Evolutionary conservation across 2,329 filamentous ascomycete species (phyloP).

Genomic region (Nannizziopsis arthrosporioides): DNA sequence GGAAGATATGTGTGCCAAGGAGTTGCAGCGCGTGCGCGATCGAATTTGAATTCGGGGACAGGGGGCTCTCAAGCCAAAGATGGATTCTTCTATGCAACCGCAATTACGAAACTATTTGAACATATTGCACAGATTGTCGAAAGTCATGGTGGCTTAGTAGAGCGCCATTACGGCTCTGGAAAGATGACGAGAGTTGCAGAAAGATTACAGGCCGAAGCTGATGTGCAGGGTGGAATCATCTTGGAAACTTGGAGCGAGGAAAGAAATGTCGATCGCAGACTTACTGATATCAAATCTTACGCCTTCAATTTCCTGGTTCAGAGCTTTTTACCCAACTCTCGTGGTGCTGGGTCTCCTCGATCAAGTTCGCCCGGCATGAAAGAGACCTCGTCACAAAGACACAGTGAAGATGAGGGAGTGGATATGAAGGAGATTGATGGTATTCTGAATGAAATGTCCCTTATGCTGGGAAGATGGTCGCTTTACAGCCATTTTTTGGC

Average conservation of each 20-base stretch:
- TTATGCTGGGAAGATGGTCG: constrained; percentile 91
- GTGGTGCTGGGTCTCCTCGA: constrained; percentile 52
- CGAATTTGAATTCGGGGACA: constrained; percentile 60
- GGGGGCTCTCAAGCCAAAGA: constrained; percentile 54
- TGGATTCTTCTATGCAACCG: constrained; percentile 81
- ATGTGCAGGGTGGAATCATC: constrained; percentile 91
- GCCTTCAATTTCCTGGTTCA: constrained; percentile 95
- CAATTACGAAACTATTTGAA: constrained; percentile 84
- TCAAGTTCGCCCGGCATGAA: constrained; percentile 64
- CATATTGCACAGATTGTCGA: constrained; percentile 96
- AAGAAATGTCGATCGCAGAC: constrained; percentile 64
- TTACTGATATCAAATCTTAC: constrained; percentile 95
- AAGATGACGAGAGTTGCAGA: constrained; percentile 95
- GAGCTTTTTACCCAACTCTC: constrained; percentile 69
- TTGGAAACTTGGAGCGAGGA: constrained; percentile 94
- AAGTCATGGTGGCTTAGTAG: constrained; percentile 77
- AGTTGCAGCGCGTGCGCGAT: constrained; percentile 70
- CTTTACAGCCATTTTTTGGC: constrained; percentile 82
- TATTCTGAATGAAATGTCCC: constrained; percentile 70
- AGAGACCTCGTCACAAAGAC: constrained; percentile 39
- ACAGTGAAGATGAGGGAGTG: constrained; percentile 79
- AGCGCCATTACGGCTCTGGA: constrained; percentile 81
- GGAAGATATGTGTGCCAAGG: constrained; percentile 93
- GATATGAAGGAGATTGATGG: constrained; percentile 95
- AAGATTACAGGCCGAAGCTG: constrained; percentile 81